Evolutionary conservation across 495 filamentous ascomycete genomes (phyloP), one percentile per base, ranked within the genome.

Genomic region (Collariella sp.): DNA sequence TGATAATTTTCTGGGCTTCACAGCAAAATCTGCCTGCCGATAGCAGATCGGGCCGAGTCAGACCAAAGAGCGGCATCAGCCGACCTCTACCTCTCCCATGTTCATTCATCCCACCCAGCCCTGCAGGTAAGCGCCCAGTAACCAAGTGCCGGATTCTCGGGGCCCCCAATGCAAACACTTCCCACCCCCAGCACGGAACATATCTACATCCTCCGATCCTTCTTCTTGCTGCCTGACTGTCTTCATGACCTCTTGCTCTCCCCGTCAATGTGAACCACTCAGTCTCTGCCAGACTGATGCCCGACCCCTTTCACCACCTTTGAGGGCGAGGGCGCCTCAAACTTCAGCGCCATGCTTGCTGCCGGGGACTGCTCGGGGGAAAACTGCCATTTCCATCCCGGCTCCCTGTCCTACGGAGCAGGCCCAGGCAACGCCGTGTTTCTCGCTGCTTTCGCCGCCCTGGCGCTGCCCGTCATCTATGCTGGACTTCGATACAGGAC

Each of bases 401-500:
- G 61, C 41, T 71, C 67, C 40, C 55, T 70, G 20, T 42, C 47
- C 19, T 65, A 65, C 40, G 51, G 61, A 29, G 62, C 67, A 10
- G 50, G 65, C 1, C 56, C 68, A 3, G 69, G 64, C 20, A 70
- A 64, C 52, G 62, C 46, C 26, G 50, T 71, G 23, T 62, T 77
- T 50, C 64, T 77, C 29, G 67, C 62, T 11, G 52, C 68, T 22
- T 77, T 75, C 46, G 69, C 67, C 44, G 31, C 62, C 34, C 56
- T 74, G 13, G 60, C 69, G 13, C 72, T 66, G 15, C 29, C 71
- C 46, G 60, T 63, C 20, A 33, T 73, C 5, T 70, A 59, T 42
- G 55, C 68, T 4, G 74, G 69, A 3, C 50, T 71, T 43, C 71
- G 66, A 13, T 72, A 71, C 54, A 65, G 49, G 48, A 68, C 65